Base-by-base conservation (phyloP, 225 moss, liverwort and hornwort species). In the Pseudisothecium myosuroides region DNA sequence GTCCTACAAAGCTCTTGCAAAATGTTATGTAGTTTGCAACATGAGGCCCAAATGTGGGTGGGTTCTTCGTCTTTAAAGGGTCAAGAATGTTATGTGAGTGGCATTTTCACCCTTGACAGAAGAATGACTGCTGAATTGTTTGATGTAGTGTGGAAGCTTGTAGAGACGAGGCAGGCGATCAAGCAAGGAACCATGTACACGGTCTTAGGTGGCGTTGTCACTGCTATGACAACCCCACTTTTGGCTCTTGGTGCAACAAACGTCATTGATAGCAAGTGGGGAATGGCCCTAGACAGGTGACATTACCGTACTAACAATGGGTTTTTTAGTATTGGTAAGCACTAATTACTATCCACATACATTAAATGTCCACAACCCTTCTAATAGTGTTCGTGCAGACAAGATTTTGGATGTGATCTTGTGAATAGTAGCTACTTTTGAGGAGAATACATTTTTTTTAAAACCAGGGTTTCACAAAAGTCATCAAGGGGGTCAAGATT, bases 101-200 rank as follows among this genome's bases (percentile, higher is more conserved):
- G n/a, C 58, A 28, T 58, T 41, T 59, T 80, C 41, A 12, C 19
- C 8, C 79, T 55, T 78, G n/a, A 39, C 39, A n/a, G 5, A 28
- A 60, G 31, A 64, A 23, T 82, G 34, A 63, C 47, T 73, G 60
- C 54, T 67, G 31, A 63, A 58, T 63, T n/a, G n/a, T 66, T 60
- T 66, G 87, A 54, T 83, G 56, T 82, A 86, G 86, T 86, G 50
- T 77, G 62, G 49, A 27, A 88, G 61, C 14, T 82, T 88, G 80
- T 92, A 97, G 98, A 91, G 89, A 95, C 95, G 89, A 95, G 93
- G n/a, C 91, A 97, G 80, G 90, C 96, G 73, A 90, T 98, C 29
- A 98, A 95, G 92, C 91, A 95, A 76, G 96, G 97, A 88, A 96
- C 97, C 61, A 97, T 97, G 98, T 93, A 91, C 81, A 98, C 98